These are phyloP conservation scores for Phyllosticta ampelicida DNA, from an alignment of 2,329 filamentous ascomycete genomes.

Conservation along the genomic window DNA sequence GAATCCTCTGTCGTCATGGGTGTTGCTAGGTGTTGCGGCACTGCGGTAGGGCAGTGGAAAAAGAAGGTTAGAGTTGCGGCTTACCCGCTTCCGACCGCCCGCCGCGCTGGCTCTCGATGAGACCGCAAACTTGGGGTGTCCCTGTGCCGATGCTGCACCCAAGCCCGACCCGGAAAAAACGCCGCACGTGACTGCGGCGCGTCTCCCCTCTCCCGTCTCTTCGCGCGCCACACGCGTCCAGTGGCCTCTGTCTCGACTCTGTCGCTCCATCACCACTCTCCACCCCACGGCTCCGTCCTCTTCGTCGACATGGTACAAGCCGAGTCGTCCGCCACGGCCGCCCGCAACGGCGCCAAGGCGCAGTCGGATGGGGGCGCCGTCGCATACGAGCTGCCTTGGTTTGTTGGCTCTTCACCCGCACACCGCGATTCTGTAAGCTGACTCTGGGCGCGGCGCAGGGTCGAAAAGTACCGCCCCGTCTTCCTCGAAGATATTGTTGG, in stretches of 20 bases:
- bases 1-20: background rate
- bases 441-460: constrained; percentile 47
- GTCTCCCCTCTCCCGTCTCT: background rate
- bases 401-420: constrained; percentile 15
- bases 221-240: background rate
- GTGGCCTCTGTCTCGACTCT: background rate
- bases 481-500: constrained; percentile 96
- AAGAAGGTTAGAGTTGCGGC: background rate
- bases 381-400: constrained; percentile 76
- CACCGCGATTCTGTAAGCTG: background rate
- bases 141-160: background rate
- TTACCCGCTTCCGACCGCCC: background rate
- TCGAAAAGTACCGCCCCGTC: constrained; percentile 93
- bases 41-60: background rate
- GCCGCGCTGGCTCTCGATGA: background rate
- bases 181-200: background rate
- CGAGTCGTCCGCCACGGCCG: constrained; percentile 39
- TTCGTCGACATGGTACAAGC: constrained; percentile 33
- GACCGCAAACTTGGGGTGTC: background rate
- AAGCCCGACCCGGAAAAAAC: background rate
- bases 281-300: background rate
- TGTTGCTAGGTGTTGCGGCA: background rate
- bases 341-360: constrained; percentile 32
- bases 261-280: background rate
- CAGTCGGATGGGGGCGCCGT: constrained; percentile 26